These are phyloP conservation scores for Boletus sensibilis DNA, from an alignment of 768 basidiomycete genomes.

Conservation along the genomic window DNA sequence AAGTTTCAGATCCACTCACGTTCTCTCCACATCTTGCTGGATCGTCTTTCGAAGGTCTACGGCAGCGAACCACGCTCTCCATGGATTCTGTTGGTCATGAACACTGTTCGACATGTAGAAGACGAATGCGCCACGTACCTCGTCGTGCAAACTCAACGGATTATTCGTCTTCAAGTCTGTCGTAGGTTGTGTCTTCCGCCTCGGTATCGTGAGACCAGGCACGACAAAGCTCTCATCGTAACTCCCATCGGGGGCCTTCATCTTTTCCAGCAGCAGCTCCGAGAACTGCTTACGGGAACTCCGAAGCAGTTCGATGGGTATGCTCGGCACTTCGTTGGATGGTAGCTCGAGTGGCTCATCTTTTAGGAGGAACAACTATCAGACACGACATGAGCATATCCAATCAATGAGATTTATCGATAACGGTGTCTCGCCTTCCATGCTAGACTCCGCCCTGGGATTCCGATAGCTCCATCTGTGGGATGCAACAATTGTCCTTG, in stretches of 20 bases:
- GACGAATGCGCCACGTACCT: constrained; percentile 41
- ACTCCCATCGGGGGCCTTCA: constrained; percentile 84
- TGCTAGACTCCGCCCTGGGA: constrained; percentile 75
- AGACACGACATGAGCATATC: constrained; percentile 18
- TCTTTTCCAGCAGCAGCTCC: constrained; percentile 59
- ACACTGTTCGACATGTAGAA: neutral
- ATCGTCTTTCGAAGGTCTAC: constrained; percentile 89
- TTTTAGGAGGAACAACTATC: constrained; percentile 66
- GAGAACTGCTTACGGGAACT: constrained; percentile 56
- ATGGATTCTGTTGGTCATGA: constrained; percentile 67
- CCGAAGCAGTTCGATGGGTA: constrained; percentile 44
- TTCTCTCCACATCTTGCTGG: constrained; percentile 91
- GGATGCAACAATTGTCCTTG: constrained; percentile 56
- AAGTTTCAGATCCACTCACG: constrained; percentile 51
- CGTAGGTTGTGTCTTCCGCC: constrained; percentile 26
- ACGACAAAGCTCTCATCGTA: constrained; percentile 67
- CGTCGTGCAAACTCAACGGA: constrained; percentile 75
- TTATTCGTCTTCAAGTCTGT: constrained; percentile 70
- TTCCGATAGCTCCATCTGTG: constrained; percentile 42
- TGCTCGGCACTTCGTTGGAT: constrained; percentile 36
- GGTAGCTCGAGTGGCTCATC: constrained; percentile 62
- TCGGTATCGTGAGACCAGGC: constrained; percentile 47
- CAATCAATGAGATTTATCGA: constrained; percentile 14
- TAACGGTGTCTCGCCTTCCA: constrained; percentile 64
- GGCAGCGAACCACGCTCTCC: constrained; percentile 91